These are phyloP conservation scores for Lichtheimia ramosa DNA, from an alignment of 371 early-diverging fungal species.

Conservation along the genomic window DNA sequence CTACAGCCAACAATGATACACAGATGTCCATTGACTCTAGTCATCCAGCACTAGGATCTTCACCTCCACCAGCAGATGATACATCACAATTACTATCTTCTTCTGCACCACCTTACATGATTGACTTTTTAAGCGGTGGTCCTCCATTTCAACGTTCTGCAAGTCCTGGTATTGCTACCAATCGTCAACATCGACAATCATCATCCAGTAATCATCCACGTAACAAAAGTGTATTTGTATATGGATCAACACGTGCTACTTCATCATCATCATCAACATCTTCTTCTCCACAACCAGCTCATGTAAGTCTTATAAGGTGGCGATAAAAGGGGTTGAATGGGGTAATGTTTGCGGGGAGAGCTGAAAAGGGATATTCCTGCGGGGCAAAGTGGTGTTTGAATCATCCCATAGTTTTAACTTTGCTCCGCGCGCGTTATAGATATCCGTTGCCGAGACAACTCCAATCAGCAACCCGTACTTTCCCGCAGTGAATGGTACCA, in stretches of 20 bases:
- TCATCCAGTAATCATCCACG: slow-evolving; percentile 4
- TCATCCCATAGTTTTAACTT: too few relatives aligned
- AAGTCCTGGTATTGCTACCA: slow-evolving; percentile 5
- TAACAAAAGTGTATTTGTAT: slow-evolving; percentile 24
- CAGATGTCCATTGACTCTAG: neutral
- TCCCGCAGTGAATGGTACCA: slow-evolving; percentile 12
- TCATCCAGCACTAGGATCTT: slow-evolving; percentile 1
- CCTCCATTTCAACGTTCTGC: slow-evolving; percentile 15
- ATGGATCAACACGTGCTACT: slow-evolving; percentile 25
- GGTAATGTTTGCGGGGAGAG: too few relatives aligned
- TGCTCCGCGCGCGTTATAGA: too few relatives aligned
- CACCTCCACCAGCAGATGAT: slow-evolving; percentile 36
- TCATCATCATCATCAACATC: slow-evolving; percentile 2
- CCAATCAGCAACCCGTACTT: slow-evolving; percentile 5
- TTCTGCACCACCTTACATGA: slow-evolving; percentile 36
- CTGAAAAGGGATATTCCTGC: too few relatives aligned
- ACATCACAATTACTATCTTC: slow-evolving; percentile 31
- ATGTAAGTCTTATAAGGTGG: too few relatives aligned
- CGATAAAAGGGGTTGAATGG: too few relatives aligned
- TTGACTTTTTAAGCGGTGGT: slow-evolving; percentile 24
- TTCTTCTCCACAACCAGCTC: neutral
- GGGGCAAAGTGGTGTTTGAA: too few relatives aligned
- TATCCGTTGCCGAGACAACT: too few relatives aligned
- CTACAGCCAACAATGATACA: neutral
- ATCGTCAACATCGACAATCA: slow-evolving; percentile 7